Percentiles rank a stretch among this genome's conserved stretches.
Conservation (phyloP, 495 filamentous ascomycete species). For the Baudoinia panamericana region DNA sequence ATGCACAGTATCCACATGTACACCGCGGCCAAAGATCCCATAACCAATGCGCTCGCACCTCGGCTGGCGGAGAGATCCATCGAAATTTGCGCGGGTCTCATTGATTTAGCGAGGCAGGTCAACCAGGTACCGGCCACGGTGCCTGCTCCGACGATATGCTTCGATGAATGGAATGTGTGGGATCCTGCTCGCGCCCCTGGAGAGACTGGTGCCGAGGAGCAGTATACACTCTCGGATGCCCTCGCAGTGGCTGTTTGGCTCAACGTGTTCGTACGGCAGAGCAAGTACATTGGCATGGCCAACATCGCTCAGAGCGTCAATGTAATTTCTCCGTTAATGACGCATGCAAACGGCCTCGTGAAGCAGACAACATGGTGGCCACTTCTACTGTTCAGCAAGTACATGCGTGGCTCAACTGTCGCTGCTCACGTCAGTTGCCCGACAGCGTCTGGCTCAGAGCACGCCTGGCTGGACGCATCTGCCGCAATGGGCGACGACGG, state of each 20-base stretch:
- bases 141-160: conserved; percentile 55
- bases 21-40: conserved; percentile 42
- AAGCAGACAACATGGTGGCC: conserved; percentile 75
- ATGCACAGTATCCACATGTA: conserved; percentile 65
- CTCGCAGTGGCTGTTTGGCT: conserved; percentile 61
- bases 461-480: conserved; percentile 56
- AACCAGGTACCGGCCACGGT: conserved; percentile 43
- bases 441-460: conserved; percentile 52
- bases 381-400: conserved; percentile 53
- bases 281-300: conserved; percentile 59
- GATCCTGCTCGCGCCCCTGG: conserved; percentile 57
- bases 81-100: conserved; percentile 50
- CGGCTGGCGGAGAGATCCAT: conserved; percentile 62
- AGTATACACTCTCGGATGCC: conserved; percentile 64
- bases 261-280: conserved; percentile 70
- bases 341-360: conserved; percentile 44
- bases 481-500: conserved; percentile 50
- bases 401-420: conserved; percentile 60
- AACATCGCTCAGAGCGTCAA: conserved; percentile 72
- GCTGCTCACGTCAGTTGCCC: conserved; percentile 45
- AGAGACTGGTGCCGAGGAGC: conserved; percentile 53
- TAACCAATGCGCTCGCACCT: conserved; percentile 53
- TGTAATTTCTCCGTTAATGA: conserved; percentile 67
- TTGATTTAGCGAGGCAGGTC: conserved; percentile 64
- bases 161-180: conserved; percentile 84